Conservation (phyloP, 179 eudicot species). For the Actinidia polygama region DNA sequence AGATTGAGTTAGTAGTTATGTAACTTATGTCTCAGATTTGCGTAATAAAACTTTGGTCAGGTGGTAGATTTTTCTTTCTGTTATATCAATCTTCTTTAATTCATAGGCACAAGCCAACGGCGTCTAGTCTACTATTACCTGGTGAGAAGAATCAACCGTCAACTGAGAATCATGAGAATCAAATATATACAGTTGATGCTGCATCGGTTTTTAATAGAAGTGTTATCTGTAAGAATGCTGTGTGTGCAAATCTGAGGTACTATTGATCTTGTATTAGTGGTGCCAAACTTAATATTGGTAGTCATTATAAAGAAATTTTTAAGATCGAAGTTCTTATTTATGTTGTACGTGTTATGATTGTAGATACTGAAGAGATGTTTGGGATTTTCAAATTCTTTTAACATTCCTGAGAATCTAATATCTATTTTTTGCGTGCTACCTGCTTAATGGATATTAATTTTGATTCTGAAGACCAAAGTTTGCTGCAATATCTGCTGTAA, state of each 20-base stretch:
- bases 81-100: neutral
- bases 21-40: neutral
- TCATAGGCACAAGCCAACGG: too few species aligned
- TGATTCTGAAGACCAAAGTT: neutral
- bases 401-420: neutral
- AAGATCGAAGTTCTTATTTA: neutral
- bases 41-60: neutral
- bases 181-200: neutral
- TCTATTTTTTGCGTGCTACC: neutral
- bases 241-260: neutral
- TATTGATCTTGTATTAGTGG: neutral
- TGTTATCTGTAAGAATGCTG: neutral
- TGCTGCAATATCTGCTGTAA: neutral
- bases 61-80: neutral
- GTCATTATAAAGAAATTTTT: neutral
- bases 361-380: neutral
- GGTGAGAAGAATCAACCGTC: too few species aligned
- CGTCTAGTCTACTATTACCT: too few species aligned
- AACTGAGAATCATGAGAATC: too few species aligned
- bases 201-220: too few species aligned
- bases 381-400: neutral
- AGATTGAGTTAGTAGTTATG: neutral
- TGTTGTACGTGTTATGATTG: neutral
- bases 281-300: neutral
- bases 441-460: neutral